A percentile compares a stretch with the other conserved stretches of the same genome.
Evolutionary conservation across 495 filamentous ascomycete species (phyloP).

Genomic region (Daldinia childiae): DNA sequence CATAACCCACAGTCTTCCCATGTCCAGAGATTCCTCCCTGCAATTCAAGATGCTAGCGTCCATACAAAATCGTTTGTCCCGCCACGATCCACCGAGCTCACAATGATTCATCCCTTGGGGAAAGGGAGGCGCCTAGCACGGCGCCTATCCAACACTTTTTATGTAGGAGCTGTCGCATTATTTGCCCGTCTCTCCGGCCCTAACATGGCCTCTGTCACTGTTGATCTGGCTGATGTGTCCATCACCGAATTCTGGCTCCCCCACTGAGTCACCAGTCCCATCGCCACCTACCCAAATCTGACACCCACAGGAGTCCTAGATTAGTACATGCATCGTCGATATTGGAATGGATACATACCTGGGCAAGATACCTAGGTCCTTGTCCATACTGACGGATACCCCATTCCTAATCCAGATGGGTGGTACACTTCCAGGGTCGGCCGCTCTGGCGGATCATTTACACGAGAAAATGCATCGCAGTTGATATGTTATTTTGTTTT

Average conservation of each 20-base stretch:
- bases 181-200: slow-evolving; percentile 32
- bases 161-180: slow-evolving; percentile 27
- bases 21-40: slow-evolving; percentile 29
- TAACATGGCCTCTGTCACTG: slow-evolving; percentile 21
- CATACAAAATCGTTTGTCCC: slow-evolving; percentile 28
- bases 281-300: slow-evolving; percentile 39
- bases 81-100: slow-evolving; percentile 29
- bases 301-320: slow-evolving; percentile 28
- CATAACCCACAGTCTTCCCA: slow-evolving; percentile 26
- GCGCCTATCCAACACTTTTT: slow-evolving; percentile 24
- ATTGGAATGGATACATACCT: slow-evolving; percentile 10
- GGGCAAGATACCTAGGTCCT: slow-evolving; percentile 11
- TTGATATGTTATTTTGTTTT: not conserved
- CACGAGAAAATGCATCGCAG: slow-evolving; percentile 22
- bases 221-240: slow-evolving; percentile 38
- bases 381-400: slow-evolving; percentile 24
- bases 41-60: slow-evolving; percentile 19
- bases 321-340: slow-evolving; percentile 5
- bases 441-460: slow-evolving; percentile 32
- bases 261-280: slow-evolving; percentile 30
- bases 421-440: slow-evolving; percentile 29
- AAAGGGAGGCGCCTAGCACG: slow-evolving; percentile 21
- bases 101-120: slow-evolving; percentile 17
- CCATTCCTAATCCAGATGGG: slow-evolving; percentile 39
- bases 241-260: slow-evolving; percentile 29